phyloP scores from a whole-genome alignment of 2,329 filamentous ascomycete genomes.

The Paracoccidioides lutzii region DNA sequence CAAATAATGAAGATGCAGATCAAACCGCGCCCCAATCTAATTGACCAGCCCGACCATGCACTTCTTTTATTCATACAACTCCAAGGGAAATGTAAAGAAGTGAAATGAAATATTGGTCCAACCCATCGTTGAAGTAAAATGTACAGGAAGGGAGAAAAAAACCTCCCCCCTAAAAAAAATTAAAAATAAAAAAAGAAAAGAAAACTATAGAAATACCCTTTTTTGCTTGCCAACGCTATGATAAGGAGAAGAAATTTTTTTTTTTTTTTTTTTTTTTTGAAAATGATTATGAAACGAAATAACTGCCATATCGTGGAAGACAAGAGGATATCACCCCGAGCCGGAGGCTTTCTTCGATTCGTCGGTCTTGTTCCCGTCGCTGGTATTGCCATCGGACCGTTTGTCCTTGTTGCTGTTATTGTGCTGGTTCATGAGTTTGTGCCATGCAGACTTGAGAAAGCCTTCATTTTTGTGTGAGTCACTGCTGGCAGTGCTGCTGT shows the following conservation, averaged over 20 bases:
- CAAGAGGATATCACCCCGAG: slow-evolving; percentile 19
- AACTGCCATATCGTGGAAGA: neutral
- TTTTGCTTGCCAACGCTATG: slow-evolving; percentile 29
- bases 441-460: slow-evolving; percentile 87
- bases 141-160: neutral
- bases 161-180: too few species aligned
- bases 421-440: slow-evolving; percentile 68
- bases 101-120: neutral
- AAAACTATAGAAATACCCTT: slow-evolving; percentile 10
- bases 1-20: neutral
- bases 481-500: slow-evolving; percentile 7
- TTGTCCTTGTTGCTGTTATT: neutral
- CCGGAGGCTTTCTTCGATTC: slow-evolving; percentile 29
- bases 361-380: slow-evolving; percentile 14
- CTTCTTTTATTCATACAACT: neutral
- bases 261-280: too few species aligned
- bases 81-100: slow-evolving; percentile 1
- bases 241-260: slow-evolving; percentile 14
- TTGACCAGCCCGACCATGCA: neutral
- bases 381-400: neutral
- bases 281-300: neutral
- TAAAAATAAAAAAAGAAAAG: slow-evolving; percentile 1
- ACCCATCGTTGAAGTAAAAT: neutral
- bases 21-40: neutral
- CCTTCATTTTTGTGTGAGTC: slow-evolving; percentile 65